These are phyloP conservation scores for Wickerhamomyces rabaulensis DNA, from an alignment of 805 yeast species.

Conservation along the genomic window DNA sequence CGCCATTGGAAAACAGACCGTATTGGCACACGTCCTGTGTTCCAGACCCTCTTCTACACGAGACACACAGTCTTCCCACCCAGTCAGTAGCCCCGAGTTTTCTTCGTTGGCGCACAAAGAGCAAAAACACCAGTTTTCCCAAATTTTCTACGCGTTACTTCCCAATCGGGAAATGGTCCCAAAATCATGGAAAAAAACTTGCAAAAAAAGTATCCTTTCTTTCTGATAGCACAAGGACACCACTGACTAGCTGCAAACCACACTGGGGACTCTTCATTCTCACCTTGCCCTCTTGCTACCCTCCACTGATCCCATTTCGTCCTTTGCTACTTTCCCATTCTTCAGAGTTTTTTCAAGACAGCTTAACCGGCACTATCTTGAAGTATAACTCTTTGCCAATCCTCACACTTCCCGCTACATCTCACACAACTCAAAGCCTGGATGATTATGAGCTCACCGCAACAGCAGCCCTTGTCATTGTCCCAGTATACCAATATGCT, in stretches of 20 bases:
- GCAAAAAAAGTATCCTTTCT: not conserved
- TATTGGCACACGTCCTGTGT: too few species aligned
- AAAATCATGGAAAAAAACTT: not conserved
- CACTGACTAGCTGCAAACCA: not conserved
- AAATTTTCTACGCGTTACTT: conserved; percentile 6
- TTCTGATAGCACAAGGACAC: not conserved
- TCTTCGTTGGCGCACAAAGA: too few species aligned
- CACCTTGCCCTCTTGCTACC: not conserved
- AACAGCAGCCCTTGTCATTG: conserved; percentile 9
- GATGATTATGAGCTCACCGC: conserved; percentile 14
- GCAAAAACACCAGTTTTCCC: too few species aligned
- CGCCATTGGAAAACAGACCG: too few species aligned
- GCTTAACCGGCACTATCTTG: too few species aligned
- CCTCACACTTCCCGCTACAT: not conserved
- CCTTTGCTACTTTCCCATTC: not conserved
- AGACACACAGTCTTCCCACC: too few species aligned
- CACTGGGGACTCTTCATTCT: not conserved
- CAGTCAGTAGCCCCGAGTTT: too few species aligned
- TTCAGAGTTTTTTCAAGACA: too few species aligned
- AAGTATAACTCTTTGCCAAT: not conserved
- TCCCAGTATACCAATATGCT: conserved; percentile 15
- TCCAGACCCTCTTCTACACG: too few species aligned
- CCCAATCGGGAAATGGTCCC: conserved; percentile 4
- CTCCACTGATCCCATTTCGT: not conserved
- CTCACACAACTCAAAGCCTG: not conserved